Evolutionary conservation across 805 yeast species (phyloP).

Genomic region (Saccharomycopsis capsularis): DNA sequence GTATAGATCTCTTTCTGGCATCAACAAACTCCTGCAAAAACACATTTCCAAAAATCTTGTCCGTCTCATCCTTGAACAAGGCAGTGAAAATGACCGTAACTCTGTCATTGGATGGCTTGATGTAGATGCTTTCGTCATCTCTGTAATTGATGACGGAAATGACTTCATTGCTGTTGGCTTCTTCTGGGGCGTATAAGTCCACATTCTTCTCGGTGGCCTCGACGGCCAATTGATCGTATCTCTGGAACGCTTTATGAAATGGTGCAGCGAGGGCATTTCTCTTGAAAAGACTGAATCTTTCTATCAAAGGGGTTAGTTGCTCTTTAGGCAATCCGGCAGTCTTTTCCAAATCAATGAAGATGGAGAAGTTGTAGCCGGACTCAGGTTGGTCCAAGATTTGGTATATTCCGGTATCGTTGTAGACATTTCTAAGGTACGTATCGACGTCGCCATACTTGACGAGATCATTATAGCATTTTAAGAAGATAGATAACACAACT

Average conservation of each 20-base stretch:
- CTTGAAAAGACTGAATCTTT: slow-evolving; percentile 66
- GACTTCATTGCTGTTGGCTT: slow-evolving; percentile 44
- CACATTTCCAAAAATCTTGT: slow-evolving; percentile 82
- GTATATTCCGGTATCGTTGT: slow-evolving; percentile 39
- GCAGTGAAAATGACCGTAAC: slow-evolving; percentile 96
- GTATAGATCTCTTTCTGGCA: slow-evolving; percentile 91
- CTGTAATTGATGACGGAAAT: slow-evolving; percentile 69
- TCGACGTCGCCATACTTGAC: slow-evolving; percentile 53
- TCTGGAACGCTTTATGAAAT: slow-evolving; percentile 74
- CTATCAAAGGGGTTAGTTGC: slow-evolving; percentile 44
- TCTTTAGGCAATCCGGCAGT: slow-evolving; percentile 35
- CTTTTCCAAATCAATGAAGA: slow-evolving; percentile 53
- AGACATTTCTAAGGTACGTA: slow-evolving; percentile 38
- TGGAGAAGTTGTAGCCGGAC: slow-evolving; percentile 73
- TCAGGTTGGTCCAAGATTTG: slow-evolving; percentile 44
- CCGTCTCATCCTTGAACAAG: slow-evolving; percentile 93
- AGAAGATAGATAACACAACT: slow-evolving; percentile 59
- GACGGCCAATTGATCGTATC: slow-evolving; percentile 62
- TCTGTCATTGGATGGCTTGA: slow-evolving; percentile 90
- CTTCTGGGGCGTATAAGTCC: slow-evolving; percentile 34
- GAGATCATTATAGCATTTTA: slow-evolving; percentile 75
- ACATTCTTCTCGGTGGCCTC: slow-evolving; percentile 31
- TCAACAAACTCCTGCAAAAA: slow-evolving; percentile 91
- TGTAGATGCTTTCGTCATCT: slow-evolving; percentile 85
- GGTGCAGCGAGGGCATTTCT: slow-evolving; percentile 90